Evolutionary conservation across 208 protist species (phyloP).

Genomic region (Polymyxa betae): DNA sequence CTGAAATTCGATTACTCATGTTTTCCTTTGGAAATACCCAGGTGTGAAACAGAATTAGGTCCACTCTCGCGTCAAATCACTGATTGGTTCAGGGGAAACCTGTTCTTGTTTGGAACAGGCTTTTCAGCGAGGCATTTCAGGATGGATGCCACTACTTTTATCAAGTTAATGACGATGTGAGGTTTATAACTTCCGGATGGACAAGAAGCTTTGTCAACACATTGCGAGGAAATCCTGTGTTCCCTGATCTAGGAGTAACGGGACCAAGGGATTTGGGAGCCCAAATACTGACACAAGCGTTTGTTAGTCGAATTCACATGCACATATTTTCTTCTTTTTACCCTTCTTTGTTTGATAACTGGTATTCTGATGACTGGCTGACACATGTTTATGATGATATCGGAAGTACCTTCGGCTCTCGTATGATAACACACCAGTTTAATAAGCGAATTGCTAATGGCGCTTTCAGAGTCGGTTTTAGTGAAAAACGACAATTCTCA

Average conservation of each 20-base stretch:
- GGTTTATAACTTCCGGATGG: constrained; percentile 3
- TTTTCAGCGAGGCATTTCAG: neutral
- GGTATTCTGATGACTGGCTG: constrained; percentile 42
- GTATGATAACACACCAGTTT: too few species aligned
- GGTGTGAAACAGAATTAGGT: neutral
- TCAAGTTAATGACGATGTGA: constrained; percentile 31
- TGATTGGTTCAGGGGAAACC: constrained; percentile 4
- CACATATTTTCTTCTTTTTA: neutral
- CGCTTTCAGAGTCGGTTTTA: neutral
- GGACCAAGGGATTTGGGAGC: neutral
- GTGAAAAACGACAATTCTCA: neutral
- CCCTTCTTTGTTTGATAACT: constrained; percentile 26
- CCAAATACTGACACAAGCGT: neutral
- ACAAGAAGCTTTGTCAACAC: neutral
- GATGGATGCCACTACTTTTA: constrained; percentile 49
- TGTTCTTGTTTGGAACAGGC: constrained; percentile 3
- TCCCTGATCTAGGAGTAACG: neutral
- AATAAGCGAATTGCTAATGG: too few species aligned
- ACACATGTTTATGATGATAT: neutral
- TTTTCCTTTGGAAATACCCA: neutral
- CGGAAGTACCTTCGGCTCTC: neutral
- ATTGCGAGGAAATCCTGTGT: constrained; percentile 1
- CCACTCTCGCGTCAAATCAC: neutral
- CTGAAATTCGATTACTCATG: neutral
- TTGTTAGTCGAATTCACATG: constrained; percentile 26